These are phyloP conservation scores for Fomitiporia mediterranea DNA, from an alignment of 1,284 basidiomycete species.

Conservation along the genomic window DNA sequence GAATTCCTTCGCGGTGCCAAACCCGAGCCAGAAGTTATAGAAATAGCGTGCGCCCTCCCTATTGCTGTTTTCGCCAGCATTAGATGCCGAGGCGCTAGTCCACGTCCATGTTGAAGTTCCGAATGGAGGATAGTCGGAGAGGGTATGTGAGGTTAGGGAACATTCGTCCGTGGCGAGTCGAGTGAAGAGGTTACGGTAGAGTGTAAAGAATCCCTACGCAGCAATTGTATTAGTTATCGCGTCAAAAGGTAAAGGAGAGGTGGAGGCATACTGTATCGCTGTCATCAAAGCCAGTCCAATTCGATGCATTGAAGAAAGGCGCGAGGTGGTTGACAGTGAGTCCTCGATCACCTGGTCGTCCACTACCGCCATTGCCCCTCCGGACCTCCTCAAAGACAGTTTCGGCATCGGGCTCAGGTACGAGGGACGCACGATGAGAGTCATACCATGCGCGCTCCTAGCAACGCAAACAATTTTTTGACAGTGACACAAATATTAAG, in stretches of 20 bases:
- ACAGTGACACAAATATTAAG: too few relatives aligned
- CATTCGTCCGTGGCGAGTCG: conserved; percentile 83
- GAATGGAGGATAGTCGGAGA: conserved; percentile 71
- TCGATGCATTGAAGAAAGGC: conserved; percentile 78
- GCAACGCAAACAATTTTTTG: conserved; percentile 26
- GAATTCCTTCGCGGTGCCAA: conserved; percentile 87
- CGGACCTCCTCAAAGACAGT: conserved; percentile 84
- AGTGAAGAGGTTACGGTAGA: conserved; percentile 86
- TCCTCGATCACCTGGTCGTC: conserved; percentile 65
- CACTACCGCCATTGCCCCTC: conserved; percentile 44
- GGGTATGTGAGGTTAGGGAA: conserved; percentile 41
- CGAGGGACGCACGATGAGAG: conserved; percentile 84
- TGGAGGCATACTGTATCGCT: conserved; percentile 52
- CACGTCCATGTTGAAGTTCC: conserved; percentile 78
- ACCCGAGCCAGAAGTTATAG: conserved; percentile 86
- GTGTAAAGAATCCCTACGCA: conserved; percentile 80
- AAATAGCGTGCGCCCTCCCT: conserved; percentile 62
- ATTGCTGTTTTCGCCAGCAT: conserved; percentile 36
- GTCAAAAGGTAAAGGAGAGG: conserved; percentile 2
- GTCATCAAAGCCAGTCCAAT: conserved; percentile 73
- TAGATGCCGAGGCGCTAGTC: conserved; percentile 34
- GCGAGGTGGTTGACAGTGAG: conserved; percentile 78
- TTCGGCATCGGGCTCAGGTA: conserved; percentile 77
- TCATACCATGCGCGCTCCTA: conserved; percentile 99
- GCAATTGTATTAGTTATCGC: not conserved